Conservation (phyloP, 805 yeast genomes). For the Lipomyces sp. region DNA sequence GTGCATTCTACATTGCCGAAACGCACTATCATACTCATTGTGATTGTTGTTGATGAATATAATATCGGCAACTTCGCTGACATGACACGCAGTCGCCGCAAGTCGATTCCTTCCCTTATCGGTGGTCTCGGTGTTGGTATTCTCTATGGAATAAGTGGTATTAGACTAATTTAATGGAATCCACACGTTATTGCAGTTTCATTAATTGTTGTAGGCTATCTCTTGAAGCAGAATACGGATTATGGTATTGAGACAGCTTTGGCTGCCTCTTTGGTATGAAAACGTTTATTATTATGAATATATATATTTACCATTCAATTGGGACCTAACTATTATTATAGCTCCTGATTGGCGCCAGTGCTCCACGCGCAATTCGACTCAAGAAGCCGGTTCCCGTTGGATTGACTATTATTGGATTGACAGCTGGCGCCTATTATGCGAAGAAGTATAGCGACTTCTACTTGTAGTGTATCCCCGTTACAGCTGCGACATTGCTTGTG, state of each 20-base stretch:
- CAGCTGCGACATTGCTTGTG: neutral
- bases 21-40: neutral
- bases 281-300: neutral
- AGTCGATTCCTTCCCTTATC: conserved; percentile 76
- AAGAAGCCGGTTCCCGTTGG: conserved; percentile 76
- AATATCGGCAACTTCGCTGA: neutral
- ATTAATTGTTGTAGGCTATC: conserved; percentile 55
- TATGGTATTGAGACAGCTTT: conserved; percentile 82
- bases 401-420: conserved; percentile 65
- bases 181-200: neutral
- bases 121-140: conserved; percentile 63
- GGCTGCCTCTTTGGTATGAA: conserved; percentile 61
- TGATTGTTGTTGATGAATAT: too few relatives aligned
- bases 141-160: conserved; percentile 47
- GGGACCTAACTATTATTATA: neutral
- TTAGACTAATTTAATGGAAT: conserved; percentile 54
- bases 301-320: neutral
- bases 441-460: conserved; percentile 79
- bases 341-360: conserved; percentile 66
- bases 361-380: conserved; percentile 68
- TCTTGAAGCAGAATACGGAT: conserved; percentile 72
- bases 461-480: neutral
- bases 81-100: conserved; percentile 53
- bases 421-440: conserved; percentile 69
- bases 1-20: neutral